These are phyloP conservation scores for Aspergillus felis DNA, from an alignment of 2,329 filamentous ascomycete species.

Conservation along the genomic window DNA sequence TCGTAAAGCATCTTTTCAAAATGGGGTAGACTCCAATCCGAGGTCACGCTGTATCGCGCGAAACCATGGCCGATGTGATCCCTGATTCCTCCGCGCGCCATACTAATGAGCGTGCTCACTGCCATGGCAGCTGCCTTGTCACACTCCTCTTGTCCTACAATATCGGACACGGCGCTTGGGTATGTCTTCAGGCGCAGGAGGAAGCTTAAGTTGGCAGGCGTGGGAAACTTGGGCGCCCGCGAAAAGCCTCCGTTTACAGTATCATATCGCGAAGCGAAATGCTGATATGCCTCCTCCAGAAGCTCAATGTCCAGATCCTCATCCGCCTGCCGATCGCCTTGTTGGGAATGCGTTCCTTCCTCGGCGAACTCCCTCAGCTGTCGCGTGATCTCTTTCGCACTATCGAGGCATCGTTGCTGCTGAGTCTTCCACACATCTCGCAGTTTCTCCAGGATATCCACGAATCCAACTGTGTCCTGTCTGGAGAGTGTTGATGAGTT, in stretches of 20 bases:
- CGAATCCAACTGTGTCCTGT: slow-evolving; percentile 69
- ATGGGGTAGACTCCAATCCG: slow-evolving; percentile 89
- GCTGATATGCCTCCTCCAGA: slow-evolving; percentile 80
- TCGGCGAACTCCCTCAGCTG: slow-evolving; percentile 84
- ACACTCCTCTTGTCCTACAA: slow-evolving; percentile 82
- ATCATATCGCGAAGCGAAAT: slow-evolving; percentile 80
- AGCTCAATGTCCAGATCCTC: slow-evolving; percentile 84
- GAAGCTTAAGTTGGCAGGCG: slow-evolving; percentile 78
- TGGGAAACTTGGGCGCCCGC: slow-evolving; percentile 79
- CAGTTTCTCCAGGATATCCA: slow-evolving; percentile 78
- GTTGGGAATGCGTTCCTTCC: slow-evolving; percentile 64
- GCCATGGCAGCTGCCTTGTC: slow-evolving; percentile 73
- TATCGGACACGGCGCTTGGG: slow-evolving; percentile 69
- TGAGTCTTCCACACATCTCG: slow-evolving; percentile 73
- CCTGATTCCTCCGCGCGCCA: slow-evolving; percentile 68
- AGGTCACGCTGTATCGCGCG: slow-evolving; percentile 80
- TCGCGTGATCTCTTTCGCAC: slow-evolving; percentile 74
- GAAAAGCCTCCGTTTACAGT: slow-evolving; percentile 75
- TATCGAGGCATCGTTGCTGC: slow-evolving; percentile 74
- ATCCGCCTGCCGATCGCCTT: slow-evolving; percentile 45
- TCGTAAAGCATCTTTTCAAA: slow-evolving; percentile 98
- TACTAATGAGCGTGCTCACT: slow-evolving; percentile 71
- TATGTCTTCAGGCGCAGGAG: slow-evolving; percentile 71
- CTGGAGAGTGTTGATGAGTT: slow-evolving; percentile 50
- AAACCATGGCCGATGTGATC: slow-evolving; percentile 77